Conservation (phyloP, 2,329 filamentous ascomycete genomes). For the Achaetomium macrosporum region DNA sequence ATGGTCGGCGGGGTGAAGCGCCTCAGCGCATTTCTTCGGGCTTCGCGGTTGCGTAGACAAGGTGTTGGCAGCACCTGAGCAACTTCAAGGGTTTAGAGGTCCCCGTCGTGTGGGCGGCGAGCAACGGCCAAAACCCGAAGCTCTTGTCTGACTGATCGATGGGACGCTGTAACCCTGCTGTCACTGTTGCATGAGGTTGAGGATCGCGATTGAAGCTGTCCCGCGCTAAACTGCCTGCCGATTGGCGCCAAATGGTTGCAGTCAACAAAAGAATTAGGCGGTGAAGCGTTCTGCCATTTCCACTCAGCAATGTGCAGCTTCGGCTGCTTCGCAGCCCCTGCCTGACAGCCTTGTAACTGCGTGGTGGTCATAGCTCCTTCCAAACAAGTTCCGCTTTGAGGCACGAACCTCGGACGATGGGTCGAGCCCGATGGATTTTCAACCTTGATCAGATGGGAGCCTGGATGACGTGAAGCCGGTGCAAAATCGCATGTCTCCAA, state of each 20-base stretch:
- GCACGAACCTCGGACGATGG: no score
- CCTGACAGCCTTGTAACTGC: not conserved
- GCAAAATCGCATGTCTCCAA: no score
- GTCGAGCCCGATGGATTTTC: no score
- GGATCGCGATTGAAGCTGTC: conserved; percentile 17
- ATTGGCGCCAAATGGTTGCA: conserved; percentile 21
- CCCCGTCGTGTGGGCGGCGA: not conserved
- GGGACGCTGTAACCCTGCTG: not conserved
- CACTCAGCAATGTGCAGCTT: not conserved
- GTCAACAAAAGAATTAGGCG: conserved; percentile 26
- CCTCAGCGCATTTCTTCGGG: conserved; percentile 19
- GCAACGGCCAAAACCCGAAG: not conserved
- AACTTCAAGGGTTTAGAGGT: no score
- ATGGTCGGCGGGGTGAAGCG: conserved; percentile 42
- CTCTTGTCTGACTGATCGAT: not conserved
- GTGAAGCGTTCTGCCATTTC: conserved; percentile 22
- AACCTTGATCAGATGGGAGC: no score
- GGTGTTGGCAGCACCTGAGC: not conserved
- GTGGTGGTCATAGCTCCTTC: conserved; percentile 22
- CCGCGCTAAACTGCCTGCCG: conserved; percentile 20
- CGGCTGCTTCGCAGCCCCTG: no score
- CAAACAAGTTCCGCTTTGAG: not conserved
- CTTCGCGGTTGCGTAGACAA: not conserved
- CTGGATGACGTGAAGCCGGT: no score
- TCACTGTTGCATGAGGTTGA: not conserved